A percentile compares a stretch with the other conserved stretches of the same genome.
Conservation (phyloP, 768 basidiomycete genomes). For the Mycena metata region DNA sequence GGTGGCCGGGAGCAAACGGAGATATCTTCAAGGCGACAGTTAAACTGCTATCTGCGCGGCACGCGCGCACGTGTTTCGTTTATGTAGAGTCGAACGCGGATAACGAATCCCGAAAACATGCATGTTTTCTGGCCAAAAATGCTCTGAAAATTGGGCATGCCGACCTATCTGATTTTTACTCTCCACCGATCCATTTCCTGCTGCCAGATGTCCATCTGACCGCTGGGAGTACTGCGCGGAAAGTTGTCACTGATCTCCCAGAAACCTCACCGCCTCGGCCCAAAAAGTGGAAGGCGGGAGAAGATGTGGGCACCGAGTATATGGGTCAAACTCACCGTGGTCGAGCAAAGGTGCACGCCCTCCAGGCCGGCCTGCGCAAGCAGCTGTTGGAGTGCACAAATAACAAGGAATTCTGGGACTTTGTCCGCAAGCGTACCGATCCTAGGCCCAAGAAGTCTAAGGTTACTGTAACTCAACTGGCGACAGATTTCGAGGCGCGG, state of each 20-base stretch:
- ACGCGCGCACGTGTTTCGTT: neutral
- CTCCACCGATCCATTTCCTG: neutral
- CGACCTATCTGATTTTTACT: neutral
- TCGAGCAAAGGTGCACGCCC: conserved; percentile 14
- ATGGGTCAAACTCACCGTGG: conserved; percentile 7
- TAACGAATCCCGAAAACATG: neutral
- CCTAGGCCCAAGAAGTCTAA: neutral
- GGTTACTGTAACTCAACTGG: neutral
- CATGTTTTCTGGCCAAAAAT: neutral
- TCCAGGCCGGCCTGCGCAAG: neutral
- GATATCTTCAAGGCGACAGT: conserved; percentile 7
- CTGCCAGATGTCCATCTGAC: too few relatives aligned
- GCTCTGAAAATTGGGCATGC: neutral
- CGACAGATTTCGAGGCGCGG: conserved; percentile 4
- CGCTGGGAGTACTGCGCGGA: neutral
- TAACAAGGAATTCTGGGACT: neutral
- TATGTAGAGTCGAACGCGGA: neutral
- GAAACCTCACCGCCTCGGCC: neutral
- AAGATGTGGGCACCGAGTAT: neutral
- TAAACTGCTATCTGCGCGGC: neutral
- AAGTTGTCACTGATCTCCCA: conserved; percentile 1
- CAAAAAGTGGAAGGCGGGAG: conserved; percentile 3
- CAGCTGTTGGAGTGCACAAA: neutral
- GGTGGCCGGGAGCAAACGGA: neutral
- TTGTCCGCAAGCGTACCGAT: neutral